A percentile compares a stretch with the other conserved stretches of the same genome.
Conservation (phyloP, 495 filamentous ascomycete species). For the Delitschia confertaspora region DNA sequence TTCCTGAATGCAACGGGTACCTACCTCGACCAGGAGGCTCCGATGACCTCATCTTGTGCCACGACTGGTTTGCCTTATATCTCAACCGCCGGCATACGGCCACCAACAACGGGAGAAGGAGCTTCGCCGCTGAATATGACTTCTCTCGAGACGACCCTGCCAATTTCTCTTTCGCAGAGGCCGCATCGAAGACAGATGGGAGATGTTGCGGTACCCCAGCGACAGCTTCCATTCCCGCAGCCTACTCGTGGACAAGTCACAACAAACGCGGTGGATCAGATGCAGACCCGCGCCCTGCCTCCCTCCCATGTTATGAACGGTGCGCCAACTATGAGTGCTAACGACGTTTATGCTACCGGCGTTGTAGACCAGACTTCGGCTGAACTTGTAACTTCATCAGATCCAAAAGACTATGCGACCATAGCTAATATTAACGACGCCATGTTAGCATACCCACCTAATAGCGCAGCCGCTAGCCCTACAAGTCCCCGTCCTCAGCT, state of each 20-base stretch:
- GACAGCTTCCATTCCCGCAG: constrained; percentile 22
- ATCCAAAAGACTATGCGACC: no score
- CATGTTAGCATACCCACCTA: background rate
- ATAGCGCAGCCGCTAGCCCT: background rate
- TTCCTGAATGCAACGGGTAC: background rate
- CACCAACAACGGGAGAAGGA: constrained; percentile 17
- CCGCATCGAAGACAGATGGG: background rate
- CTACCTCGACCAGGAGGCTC: constrained; percentile 9
- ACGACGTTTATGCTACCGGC: background rate
- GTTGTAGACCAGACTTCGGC: background rate
- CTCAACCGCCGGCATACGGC: constrained; percentile 6
- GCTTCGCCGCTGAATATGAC: constrained; percentile 32
- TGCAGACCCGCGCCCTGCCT: constrained; percentile 15
- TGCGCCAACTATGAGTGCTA: background rate
- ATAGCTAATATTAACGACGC: no score
- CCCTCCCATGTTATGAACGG: constrained; percentile 9
- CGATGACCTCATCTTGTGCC: constrained; percentile 5
- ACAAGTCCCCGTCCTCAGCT: constrained; percentile 6
- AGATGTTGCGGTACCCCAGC: constrained; percentile 5
- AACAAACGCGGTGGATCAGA: constrained; percentile 12
- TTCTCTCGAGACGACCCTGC: constrained; percentile 28
- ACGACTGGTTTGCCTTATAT: constrained; percentile 5
- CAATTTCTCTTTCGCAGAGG: constrained; percentile 9
- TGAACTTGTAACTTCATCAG: background rate
- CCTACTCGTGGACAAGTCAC: constrained; percentile 11